Evolutionary conservation across 768 basidiomycete species (phyloP).

Genomic region (Tricholoma matsutake): DNA sequence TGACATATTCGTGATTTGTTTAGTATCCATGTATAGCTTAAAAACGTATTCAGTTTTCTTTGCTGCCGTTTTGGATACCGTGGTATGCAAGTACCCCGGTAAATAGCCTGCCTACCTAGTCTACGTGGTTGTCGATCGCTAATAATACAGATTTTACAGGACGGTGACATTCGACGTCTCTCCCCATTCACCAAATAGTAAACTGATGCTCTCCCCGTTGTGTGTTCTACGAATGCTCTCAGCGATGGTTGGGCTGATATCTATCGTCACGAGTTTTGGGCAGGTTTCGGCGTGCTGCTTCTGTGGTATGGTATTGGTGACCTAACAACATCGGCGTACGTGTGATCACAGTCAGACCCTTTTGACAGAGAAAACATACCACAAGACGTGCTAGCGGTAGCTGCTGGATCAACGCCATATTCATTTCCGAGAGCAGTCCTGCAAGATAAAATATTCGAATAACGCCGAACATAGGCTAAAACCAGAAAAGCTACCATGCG

Average conservation of each 20-base stretch:
- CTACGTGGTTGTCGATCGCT: neutral
- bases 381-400: conserved; percentile 85
- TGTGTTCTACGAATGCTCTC: conserved; percentile 95
- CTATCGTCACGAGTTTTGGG: conserved; percentile 83
- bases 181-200: conserved; percentile 84
- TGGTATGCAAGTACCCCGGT: neutral
- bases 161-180: conserved; percentile 44
- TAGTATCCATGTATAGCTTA: neutral
- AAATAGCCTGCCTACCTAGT: neutral
- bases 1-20: neutral
- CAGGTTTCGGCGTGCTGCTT: conserved; percentile 56
- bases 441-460: conserved; percentile 5
- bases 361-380: conserved; percentile 41
- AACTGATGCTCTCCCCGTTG: conserved; percentile 89
- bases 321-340: conserved; percentile 41
- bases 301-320: conserved; percentile 96
- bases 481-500: conserved; percentile 68
- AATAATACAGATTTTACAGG: conserved; percentile 25
- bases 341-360: conserved; percentile 6
- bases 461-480: conserved; percentile 9
- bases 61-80: neutral
- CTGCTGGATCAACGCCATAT: conserved; percentile 61
- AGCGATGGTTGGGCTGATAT: conserved; percentile 88
- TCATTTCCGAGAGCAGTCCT: conserved; percentile 81
- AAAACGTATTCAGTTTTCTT: neutral